These are phyloP conservation scores for Colletotrichum sp. DNA, from an alignment of 2,329 filamentous ascomycete genomes.

Conservation along the genomic window DNA sequence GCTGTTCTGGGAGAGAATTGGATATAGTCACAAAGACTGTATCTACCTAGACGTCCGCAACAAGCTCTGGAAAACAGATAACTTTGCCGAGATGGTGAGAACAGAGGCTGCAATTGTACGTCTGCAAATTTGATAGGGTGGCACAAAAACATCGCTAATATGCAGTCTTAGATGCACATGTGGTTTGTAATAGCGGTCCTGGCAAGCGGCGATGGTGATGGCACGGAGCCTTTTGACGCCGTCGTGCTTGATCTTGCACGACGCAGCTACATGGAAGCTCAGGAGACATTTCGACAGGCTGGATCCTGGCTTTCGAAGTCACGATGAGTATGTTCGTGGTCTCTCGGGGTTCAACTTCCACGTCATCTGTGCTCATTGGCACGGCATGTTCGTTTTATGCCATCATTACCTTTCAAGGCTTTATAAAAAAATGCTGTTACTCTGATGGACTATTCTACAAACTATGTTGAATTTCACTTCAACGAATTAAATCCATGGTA, in stretches of 20 bases:
- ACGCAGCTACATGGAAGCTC: background rate
- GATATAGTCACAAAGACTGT: background rate
- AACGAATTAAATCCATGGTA: rapidly evolving
- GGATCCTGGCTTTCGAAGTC: background rate
- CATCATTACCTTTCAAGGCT: background rate
- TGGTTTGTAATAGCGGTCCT: background rate
- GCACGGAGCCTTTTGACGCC: background rate
- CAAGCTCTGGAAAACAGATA: background rate
- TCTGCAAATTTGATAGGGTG: background rate
- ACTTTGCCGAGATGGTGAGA: background rate
- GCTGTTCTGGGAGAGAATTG: background rate
- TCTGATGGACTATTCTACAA: background rate
- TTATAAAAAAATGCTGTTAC: rapidly evolving
- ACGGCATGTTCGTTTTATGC: background rate
- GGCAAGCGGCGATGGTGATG: background rate
- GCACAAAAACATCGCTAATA: background rate
- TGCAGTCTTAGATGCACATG: background rate
- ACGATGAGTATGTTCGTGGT: background rate
- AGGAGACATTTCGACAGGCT: background rate
- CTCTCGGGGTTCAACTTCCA: background rate
- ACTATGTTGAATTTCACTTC: background rate
- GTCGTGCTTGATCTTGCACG: background rate
- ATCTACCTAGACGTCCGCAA: background rate
- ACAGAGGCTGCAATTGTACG: background rate
- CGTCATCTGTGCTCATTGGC: background rate